phyloP scores from a whole-genome alignment of 352 stramenopile species.

The Phytophthora rubi region DNA sequence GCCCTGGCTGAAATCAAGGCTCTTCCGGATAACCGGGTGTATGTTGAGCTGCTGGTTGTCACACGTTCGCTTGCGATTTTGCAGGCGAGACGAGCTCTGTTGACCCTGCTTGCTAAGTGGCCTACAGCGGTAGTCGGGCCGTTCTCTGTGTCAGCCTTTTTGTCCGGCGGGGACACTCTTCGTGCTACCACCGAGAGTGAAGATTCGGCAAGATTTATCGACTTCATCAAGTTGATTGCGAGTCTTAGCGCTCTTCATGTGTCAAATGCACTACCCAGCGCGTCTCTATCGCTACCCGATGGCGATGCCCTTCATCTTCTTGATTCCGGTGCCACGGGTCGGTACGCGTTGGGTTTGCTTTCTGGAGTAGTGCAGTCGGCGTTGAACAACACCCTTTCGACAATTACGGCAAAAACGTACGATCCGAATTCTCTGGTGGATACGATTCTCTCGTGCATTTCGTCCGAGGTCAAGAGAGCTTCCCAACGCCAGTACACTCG shows the following conservation, averaged over 20 bases:
- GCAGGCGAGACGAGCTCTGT: constrained; percentile 73
- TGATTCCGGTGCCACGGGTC: constrained; percentile 61
- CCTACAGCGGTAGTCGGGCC: constrained; percentile 56
- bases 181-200: constrained; percentile 27
- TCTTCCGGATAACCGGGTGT: constrained; percentile 81
- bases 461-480: constrained; percentile 64
- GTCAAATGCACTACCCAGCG: constrained; percentile 35
- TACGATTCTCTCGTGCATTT: constrained; percentile 67
- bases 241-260: constrained; percentile 63
- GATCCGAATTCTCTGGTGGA: constrained; percentile 50
- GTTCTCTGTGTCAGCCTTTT: constrained; percentile 63
- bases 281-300: constrained; percentile 41
- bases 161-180: constrained; percentile 24
- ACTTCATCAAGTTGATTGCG: constrained; percentile 87
- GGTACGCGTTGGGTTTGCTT: constrained; percentile 60
- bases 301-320: constrained; percentile 58
- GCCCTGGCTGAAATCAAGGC: constrained; percentile 78
- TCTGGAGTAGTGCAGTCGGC: constrained; percentile 57
- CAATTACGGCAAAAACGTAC: constrained; percentile 19
- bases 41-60: constrained; percentile 77
- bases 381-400: constrained; percentile 44
- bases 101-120: constrained; percentile 85
- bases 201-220: constrained; percentile 64
- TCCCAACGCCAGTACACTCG: constrained; percentile 82
- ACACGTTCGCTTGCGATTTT: constrained; percentile 84